Percentiles rank a stretch among this genome's conserved stretches.
These are phyloP conservation scores for Penicillium steckii DNA, from an alignment of 495 filamentous ascomycete genomes.

Conservation along the genomic window DNA sequence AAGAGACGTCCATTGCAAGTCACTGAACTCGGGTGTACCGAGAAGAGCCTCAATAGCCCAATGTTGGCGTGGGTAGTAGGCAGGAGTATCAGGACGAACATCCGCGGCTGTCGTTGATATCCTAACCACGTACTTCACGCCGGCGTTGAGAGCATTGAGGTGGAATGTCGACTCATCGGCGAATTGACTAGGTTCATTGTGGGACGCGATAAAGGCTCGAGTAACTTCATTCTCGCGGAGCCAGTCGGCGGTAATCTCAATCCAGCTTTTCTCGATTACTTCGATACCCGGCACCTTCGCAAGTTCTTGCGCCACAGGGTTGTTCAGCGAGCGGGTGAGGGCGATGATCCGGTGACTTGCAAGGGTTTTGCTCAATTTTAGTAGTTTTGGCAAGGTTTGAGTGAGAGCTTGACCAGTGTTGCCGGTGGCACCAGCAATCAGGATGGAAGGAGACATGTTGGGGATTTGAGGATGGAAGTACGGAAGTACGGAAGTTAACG, in stretches of 20 bases:
- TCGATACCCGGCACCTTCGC: slow-evolving; percentile 38
- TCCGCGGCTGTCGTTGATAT: slow-evolving; percentile 46
- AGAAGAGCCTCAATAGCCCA: slow-evolving; percentile 48
- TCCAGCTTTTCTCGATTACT: slow-evolving; percentile 43
- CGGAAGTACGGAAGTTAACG: background rate
- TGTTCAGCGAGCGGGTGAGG: slow-evolving; percentile 35
- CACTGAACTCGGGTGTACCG: slow-evolving; percentile 34
- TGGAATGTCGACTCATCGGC: slow-evolving; percentile 43
- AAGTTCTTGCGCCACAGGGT: slow-evolving; percentile 31
- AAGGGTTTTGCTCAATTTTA: slow-evolving; percentile 25
- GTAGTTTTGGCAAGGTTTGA: slow-evolving; percentile 32
- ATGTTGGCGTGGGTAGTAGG: slow-evolving; percentile 44
- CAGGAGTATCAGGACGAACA: slow-evolving; percentile 35
- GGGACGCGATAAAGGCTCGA: slow-evolving; percentile 43
- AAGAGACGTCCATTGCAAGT: slow-evolving; percentile 46
- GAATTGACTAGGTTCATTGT: slow-evolving; percentile 39
- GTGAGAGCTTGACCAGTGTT: slow-evolving; percentile 34
- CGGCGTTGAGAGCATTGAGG: slow-evolving; percentile 35
- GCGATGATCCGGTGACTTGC: slow-evolving; percentile 34
- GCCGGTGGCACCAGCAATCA: slow-evolving; percentile 13
- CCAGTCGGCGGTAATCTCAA: slow-evolving; percentile 42
- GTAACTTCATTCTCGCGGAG: slow-evolving; percentile 37
- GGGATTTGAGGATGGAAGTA: background rate
- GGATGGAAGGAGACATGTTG: slow-evolving; percentile 9
- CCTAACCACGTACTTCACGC: slow-evolving; percentile 48